Evolutionary conservation across 768 basidiomycete genomes (phyloP), one percentile per base, ranked within the genome.

Genomic region (Lactarius sp.): DNA sequence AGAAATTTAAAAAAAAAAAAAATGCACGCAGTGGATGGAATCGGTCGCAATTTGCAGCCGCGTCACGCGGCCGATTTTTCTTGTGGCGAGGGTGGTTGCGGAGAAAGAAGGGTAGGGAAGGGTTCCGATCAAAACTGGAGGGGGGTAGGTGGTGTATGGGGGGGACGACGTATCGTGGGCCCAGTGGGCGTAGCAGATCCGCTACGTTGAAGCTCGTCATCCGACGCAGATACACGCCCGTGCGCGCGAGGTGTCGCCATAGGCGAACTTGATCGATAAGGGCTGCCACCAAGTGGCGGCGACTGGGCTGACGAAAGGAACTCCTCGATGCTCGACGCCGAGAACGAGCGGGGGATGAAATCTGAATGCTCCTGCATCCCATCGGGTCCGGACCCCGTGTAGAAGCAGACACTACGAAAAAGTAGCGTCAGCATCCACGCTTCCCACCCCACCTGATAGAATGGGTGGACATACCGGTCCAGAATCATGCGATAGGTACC

Each of bases 401-500:
- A 92, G 75, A 91, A 92, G 76, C 90, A 92, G 73, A 87, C 91
- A 69, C 90, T 92, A 59, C 13, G 27, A 56, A 36, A 18, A 60
- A 47, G 66, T 22, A 6, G 47, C 47, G 54, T 75, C 49, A 71
- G 22, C 34, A 2, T 2, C 44, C 36, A 31, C 34, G 49, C 57
- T 52, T 41, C 18, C 16, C 31, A 20, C 8, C n/a, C 37, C 31
- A 27, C 8, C n/a, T 33, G 59, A 50, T 56, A 41, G 54, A 50
- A 56, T 54, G 49, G 53, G 37, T 14, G 36, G 16, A 79, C 84
- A 52, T 68, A 88, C 88, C 78, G 84, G 73, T 83, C 82, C 62
- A 91, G 71, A 64, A 91, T 84, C 62, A 82, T 79, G 64, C 77
- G 78, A 70, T 90, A 89, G 65, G 78, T 78, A 9, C 64, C 52